phyloP scores from a whole-genome alignment of 768 basidiomycete species.

The Podaxis sp. region DNA sequence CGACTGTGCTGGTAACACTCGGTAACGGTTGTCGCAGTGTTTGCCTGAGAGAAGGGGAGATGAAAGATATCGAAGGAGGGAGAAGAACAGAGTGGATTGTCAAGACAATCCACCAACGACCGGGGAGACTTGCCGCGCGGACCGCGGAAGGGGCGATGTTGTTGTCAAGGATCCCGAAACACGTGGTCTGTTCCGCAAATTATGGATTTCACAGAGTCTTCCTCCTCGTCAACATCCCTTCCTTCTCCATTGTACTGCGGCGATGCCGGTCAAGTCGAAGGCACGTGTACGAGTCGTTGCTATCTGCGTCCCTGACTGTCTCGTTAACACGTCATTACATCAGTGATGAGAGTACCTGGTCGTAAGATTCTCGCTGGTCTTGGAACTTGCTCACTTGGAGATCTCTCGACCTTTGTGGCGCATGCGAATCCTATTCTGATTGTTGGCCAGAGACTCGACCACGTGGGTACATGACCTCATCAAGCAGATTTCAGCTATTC shows the following conservation, averaged over 20 bases:
- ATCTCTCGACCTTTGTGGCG: background rate
- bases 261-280: background rate
- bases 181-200: conserved; percentile 33
- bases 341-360: background rate
- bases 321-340: background rate
- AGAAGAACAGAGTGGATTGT: background rate
- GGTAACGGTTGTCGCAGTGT: background rate
- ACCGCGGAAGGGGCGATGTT: background rate
- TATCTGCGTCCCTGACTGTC: background rate
- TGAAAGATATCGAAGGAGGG: background rate
- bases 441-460: background rate
- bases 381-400: background rate
- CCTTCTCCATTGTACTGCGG: conserved; percentile 10
- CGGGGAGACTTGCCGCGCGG: background rate
- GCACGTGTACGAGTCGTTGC: conserved; percentile 10
- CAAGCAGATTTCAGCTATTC: background rate
- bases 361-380: background rate
- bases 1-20: background rate
- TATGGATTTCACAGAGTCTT: conserved; percentile 13
- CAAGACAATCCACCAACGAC: background rate
- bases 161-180: conserved; percentile 19
- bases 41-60: background rate
- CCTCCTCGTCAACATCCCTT: conserved; percentile 2
- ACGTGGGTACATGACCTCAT: background rate
- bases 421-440: background rate